Conservation (phyloP, 495 filamentous ascomycete species). For the Penicillium alfredii region DNA sequence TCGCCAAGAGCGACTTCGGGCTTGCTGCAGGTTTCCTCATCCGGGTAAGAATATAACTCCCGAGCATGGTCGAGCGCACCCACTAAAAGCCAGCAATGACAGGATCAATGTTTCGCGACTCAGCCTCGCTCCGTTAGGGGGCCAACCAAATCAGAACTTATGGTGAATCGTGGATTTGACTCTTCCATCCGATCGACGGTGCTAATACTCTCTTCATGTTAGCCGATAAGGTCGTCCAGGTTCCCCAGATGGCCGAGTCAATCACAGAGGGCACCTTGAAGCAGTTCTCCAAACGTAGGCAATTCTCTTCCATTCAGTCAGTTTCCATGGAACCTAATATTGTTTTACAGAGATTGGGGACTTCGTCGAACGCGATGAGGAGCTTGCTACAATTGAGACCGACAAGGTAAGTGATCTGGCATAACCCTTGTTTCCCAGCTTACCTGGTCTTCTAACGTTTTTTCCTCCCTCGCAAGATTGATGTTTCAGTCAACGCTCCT, state of each 20-base stretch:
- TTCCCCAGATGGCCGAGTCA: slow-evolving; percentile 97
- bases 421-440: neutral
- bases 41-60: slow-evolving; percentile 22
- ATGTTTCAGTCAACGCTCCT: slow-evolving; percentile 91
- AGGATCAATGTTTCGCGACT: slow-evolving; percentile 25
- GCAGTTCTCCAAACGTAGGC: slow-evolving; percentile 79
- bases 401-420: slow-evolving; percentile 68
- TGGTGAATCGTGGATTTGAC: slow-evolving; percentile 29
- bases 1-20: slow-evolving; percentile 20
- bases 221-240: slow-evolving; percentile 84
- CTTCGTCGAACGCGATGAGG: slow-evolving; percentile 91
- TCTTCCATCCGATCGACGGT: neutral
- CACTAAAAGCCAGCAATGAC: slow-evolving; percentile 8
- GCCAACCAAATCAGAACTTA: slow-evolving; percentile 36
- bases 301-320: slow-evolving; percentile 11
- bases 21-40: slow-evolving; percentile 19
- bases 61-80: neutral
- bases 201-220: slow-evolving; percentile 7
- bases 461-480: slow-evolving; percentile 56
- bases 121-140: slow-evolving; percentile 25
- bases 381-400: slow-evolving; percentile 99
- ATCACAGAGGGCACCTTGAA: slow-evolving; percentile 97
- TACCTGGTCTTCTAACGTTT: slow-evolving; percentile 4
- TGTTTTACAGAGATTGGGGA: slow-evolving; percentile 68
- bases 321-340: slow-evolving; percentile 16